phyloP scores from a whole-genome alignment of 495 filamentous ascomycete species.

The Friedmanniomyces simplex region DNA sequence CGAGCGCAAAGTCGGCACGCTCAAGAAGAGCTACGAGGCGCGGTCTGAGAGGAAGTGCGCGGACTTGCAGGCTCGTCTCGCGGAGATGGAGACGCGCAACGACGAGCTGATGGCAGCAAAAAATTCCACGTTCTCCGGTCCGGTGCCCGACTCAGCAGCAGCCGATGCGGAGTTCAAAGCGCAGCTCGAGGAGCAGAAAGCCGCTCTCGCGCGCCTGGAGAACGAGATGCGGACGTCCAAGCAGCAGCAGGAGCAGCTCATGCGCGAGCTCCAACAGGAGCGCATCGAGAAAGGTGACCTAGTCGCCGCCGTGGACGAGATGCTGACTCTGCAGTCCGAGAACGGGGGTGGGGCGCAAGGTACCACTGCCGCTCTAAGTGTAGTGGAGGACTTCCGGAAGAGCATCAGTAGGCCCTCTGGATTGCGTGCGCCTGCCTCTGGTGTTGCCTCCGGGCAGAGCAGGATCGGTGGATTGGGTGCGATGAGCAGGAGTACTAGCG shows the following conservation, averaged over 20 bases:
- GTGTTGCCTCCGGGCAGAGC: conserved; percentile 26
- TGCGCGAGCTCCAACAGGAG: conserved; percentile 60
- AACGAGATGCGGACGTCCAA: conserved; percentile 56
- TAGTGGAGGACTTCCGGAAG: conserved; percentile 30
- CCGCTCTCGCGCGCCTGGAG: conserved; percentile 55
- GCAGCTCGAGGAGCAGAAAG: conserved; percentile 44
- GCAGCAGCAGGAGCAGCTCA: conserved; percentile 52
- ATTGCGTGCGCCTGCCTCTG: conserved; percentile 26
- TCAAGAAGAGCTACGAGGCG: conserved; percentile 90
- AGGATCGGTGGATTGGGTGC: conserved; percentile 31
- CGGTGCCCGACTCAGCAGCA: too few species aligned
- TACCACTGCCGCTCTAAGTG: conserved; percentile 10
- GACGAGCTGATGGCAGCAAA: conserved; percentile 57
- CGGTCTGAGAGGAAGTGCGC: conserved; percentile 77
- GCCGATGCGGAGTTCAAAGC: conserved; percentile 41
- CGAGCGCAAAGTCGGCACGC: conserved; percentile 81
- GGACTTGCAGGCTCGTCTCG: conserved; percentile 61
- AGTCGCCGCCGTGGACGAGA: conserved; percentile 83
- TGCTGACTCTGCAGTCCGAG: conserved; percentile 49
- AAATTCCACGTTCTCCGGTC: conserved; percentile 53
- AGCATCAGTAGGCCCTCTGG: conserved; percentile 30
- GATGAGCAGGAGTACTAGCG: conserved; percentile 19
- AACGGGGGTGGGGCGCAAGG: not conserved
- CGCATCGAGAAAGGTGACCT: conserved; percentile 87
- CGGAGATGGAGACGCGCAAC: conserved; percentile 57